Evolutionary conservation across 495 filamentous ascomycete genomes (phyloP), one percentile per base, ranked within the genome.

Genomic region (Tuber aestivum): DNA sequence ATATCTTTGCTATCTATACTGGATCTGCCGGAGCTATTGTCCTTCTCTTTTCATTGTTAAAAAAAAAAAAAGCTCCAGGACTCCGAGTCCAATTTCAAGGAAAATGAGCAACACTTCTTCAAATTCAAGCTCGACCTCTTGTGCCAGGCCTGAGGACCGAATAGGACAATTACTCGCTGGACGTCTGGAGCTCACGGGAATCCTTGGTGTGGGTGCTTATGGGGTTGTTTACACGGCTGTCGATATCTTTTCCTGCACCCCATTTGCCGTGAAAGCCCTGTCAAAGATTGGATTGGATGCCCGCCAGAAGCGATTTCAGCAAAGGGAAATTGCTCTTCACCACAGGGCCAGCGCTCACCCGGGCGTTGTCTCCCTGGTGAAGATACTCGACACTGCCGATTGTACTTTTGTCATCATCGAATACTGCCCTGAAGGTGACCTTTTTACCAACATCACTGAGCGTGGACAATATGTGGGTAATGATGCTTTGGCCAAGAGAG

Each of bases 351-450:
- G 93, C 78, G 89, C 88, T 78, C 96, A 98, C 79, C 90, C 91
- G 79, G 97, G 97, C 84, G 92, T 99, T 77, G 95, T 98, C 77
- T 96, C 94, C 78, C 88, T 99, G 85, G 87, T 93, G 71, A 94
- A 94, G 87, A 97, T 99, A 81, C 90, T 97, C 87, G 94, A 97
- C 85, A 91, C 91, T 81, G 86, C 89, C 73, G 94, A 98, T 84
- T 97, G 94, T 87, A 97, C 93, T 78, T 98, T 93, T 86, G 96
- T 99, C 80, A 91, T 99, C 72, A 89, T 99, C 84, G 95, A 99
- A 84, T 98, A 92, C 84, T 98, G 95, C 85, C 93, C 95, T 16
- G 95, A 99, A 84, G 95, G 95, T 78, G 95, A 99, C 85, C 86
- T 99, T 72, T 99, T 99, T 85, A 91, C 91, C 81, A 97, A 93